Percentiles rank a stretch among this genome's conserved stretches.
These are phyloP conservation scores for Mortierella polycephala DNA, from an alignment of 371 early-diverging fungal species.

Conservation along the genomic window DNA sequence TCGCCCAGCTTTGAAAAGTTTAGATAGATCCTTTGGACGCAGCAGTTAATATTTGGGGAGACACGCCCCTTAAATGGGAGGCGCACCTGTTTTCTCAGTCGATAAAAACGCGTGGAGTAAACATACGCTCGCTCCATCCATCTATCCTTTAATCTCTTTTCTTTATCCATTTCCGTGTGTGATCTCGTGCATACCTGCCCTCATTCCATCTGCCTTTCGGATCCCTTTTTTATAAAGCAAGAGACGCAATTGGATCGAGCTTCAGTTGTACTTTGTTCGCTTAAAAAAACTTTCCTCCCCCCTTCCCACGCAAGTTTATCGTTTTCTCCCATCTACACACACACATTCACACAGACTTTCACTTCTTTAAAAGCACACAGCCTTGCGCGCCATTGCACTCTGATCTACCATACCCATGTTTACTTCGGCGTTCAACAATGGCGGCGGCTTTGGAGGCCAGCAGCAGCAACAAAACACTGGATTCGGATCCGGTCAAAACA, in stretches of 20 bases:
- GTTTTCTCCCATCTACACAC: not conserved
- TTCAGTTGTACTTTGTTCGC: not conserved
- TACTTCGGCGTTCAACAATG: constrained; percentile 18
- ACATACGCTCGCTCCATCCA: too few relatives aligned
- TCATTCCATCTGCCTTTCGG: not conserved
- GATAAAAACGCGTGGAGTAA: too few relatives aligned
- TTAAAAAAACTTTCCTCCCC: not conserved
- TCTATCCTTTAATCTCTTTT: too few relatives aligned
- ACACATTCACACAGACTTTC: not conserved
- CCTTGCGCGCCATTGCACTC: not conserved
- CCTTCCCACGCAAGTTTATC: not conserved
- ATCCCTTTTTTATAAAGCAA: too few relatives aligned
- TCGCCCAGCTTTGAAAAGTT: constrained; percentile 69
- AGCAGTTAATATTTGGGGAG: not conserved
- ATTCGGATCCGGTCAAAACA: constrained; percentile 41
- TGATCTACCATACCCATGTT: constrained; percentile 26
- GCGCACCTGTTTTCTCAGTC: too few relatives aligned
- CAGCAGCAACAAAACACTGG: constrained; percentile 42
- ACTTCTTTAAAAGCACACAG: not conserved
- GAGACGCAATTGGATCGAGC: too few relatives aligned
- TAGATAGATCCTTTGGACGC: not conserved
- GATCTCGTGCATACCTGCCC: not conserved
- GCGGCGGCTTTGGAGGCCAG: constrained; percentile 47
- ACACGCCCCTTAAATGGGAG: too few relatives aligned
- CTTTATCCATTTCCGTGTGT: not conserved